Evolutionary conservation across 2,329 filamentous ascomycete species (phyloP).

Genomic region (Cyphellophora attinorum): DNA sequence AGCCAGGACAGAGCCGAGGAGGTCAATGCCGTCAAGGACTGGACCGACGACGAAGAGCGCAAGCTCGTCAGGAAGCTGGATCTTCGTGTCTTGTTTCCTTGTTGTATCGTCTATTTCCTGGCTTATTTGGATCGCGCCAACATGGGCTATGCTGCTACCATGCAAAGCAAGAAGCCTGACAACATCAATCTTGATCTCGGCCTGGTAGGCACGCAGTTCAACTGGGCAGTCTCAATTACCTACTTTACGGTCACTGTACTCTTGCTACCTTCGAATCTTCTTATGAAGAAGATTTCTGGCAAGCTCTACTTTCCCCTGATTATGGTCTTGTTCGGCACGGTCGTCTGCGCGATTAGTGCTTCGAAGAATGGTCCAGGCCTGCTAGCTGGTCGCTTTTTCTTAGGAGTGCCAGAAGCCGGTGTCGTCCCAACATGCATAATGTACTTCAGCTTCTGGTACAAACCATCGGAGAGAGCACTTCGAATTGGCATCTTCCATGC

Average conservation of each 20-base stretch:
- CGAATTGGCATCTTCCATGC: conserved; percentile 18
- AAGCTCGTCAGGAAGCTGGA: conserved; percentile 16
- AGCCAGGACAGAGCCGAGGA: conserved; percentile 9
- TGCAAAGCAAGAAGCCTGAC: conserved; percentile 9
- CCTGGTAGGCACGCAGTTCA: conserved; percentile 14
- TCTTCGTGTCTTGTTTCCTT: conserved; percentile 10
- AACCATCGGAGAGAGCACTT: conserved; percentile 17
- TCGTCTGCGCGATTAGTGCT: conserved; percentile 16
- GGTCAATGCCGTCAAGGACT: conserved; percentile 11
- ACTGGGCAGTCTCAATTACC: conserved; percentile 17
- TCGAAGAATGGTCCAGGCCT: conserved; percentile 10
- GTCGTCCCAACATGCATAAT: conserved; percentile 18
- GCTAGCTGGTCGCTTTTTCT: conserved; percentile 15
- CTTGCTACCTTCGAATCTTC: conserved; percentile 14
- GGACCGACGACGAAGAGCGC: conserved; percentile 13
- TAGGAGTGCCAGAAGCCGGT: conserved; percentile 17
- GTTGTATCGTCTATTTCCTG: conserved; percentile 16
- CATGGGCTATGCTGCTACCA: conserved; percentile 13
- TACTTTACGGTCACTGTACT: conserved; percentile 15
- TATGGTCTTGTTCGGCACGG: conserved; percentile 29
- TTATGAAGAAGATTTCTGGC: conserved; percentile 15
- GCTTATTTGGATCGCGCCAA: conserved; percentile 16
- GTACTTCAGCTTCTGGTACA: conserved; percentile 21
- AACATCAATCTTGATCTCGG: conserved; percentile 8
- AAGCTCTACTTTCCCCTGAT: conserved; percentile 32